Percentiles rank a stretch among this genome's conserved stretches.
Conservation (phyloP, 768 basidiomycete genomes). For the Leccinum sublutescens region DNA sequence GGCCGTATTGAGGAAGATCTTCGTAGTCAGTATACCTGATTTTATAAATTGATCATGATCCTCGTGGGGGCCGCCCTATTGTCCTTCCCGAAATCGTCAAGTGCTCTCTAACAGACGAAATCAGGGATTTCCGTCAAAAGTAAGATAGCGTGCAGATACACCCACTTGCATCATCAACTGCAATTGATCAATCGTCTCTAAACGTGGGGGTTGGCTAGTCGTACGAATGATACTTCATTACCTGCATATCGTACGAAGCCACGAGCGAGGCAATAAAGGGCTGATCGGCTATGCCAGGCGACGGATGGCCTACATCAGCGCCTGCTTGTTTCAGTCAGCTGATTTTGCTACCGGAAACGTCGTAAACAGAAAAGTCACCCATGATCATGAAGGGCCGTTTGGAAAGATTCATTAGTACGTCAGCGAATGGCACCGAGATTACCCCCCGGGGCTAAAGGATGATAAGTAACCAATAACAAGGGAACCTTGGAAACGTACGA, state of each 20-base stretch:
- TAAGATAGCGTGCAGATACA: too few relatives aligned
- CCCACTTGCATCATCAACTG: too few relatives aligned
- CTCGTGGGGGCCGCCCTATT: too few relatives aligned
- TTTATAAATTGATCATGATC: constrained; percentile 73
- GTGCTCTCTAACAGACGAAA: too few relatives aligned
- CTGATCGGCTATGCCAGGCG: constrained; percentile 47
- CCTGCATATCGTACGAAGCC: constrained; percentile 47
- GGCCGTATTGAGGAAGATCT: constrained; percentile 88
- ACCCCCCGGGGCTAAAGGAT: constrained; percentile 61
- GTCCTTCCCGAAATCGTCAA: too few relatives aligned
- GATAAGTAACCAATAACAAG: neutral
- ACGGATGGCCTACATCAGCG: constrained; percentile 63
- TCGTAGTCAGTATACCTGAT: constrained; percentile 72
- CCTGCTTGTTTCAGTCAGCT: constrained; percentile 43
- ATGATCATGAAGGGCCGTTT: constrained; percentile 36
- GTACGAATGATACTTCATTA: constrained; percentile 43
- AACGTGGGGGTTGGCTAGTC: too few relatives aligned
- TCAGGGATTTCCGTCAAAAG: too few relatives aligned
- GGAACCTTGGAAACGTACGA: constrained; percentile 47
- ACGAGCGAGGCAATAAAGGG: constrained; percentile 64
- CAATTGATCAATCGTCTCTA: too few relatives aligned
- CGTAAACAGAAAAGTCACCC: constrained; percentile 15
- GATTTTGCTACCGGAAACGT: neutral
- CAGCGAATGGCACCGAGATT: constrained; percentile 42
- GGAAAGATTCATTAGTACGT: constrained; percentile 25